Evolutionary conservation across 177 flowering plant genomes (phyloP).

Genomic region (Vitis hybrid): DNA sequence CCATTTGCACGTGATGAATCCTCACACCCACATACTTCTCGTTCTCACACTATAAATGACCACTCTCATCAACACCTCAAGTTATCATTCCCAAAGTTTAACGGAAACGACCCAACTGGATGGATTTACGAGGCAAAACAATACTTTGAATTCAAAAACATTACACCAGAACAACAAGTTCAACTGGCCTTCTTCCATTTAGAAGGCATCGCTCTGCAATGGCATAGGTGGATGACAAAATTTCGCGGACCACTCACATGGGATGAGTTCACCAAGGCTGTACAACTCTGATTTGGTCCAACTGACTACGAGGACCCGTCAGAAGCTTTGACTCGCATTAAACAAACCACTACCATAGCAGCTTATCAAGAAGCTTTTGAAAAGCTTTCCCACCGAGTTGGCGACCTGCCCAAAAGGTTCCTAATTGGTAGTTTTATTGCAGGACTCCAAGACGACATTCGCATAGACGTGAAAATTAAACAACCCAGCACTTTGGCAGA

Average conservation of each 20-base stretch:
- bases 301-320: not conserved
- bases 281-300: not conserved
- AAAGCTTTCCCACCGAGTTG: slow-evolving; percentile 2
- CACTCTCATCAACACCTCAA: slow-evolving; percentile 1
- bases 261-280: not conserved
- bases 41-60: too few species aligned
- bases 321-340: slow-evolving; percentile 1
- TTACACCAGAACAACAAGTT: not conserved
- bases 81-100: slow-evolving; percentile 8
- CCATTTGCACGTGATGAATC: too few species aligned
- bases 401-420: fast-evolving
- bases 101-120: not conserved
- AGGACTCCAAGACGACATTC: too few species aligned
- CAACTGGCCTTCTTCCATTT: slow-evolving; percentile 2
- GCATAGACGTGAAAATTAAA: too few species aligned
- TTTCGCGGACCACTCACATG: not conserved
- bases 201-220: slow-evolving; percentile 6
- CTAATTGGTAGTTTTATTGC: too few species aligned
- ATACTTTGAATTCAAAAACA: not conserved
- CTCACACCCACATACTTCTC: too few species aligned
- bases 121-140: slow-evolving; percentile 9
- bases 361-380: slow-evolving; percentile 10
- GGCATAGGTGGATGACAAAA: slow-evolving; percentile 3
- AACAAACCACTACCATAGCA: not conserved
- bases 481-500: too few species aligned